phyloP scores from a whole-genome alignment of 176 grass and related monocot species.

The Lolium perenne region DNA sequence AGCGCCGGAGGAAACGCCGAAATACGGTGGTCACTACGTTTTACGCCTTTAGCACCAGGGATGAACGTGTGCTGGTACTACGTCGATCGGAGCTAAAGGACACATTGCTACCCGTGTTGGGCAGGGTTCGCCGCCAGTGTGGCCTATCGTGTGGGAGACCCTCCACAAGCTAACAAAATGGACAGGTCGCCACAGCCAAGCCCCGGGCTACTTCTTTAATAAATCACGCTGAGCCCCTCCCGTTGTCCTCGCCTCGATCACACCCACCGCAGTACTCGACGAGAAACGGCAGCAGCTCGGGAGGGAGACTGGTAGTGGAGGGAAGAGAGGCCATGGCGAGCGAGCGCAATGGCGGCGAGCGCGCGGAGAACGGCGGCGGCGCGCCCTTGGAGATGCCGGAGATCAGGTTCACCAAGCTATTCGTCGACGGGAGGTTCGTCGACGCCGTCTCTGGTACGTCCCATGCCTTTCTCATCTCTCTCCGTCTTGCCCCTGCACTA shows the following conservation, averaged over 20 bases:
- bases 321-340: constrained; percentile 10
- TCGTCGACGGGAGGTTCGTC: constrained; percentile 69
- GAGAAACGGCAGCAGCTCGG: neutral
- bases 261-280: neutral
- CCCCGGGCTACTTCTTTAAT: neutral
- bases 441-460: constrained; percentile 58
- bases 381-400: constrained; percentile 35
- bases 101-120: neutral
- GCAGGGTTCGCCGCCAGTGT: neutral
- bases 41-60: too few species aligned
- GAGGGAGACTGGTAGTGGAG: neutral
- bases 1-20: too few species aligned
- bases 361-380: neutral
- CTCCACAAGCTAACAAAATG: neutral
- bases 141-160: neutral
- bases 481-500: too few species aligned
- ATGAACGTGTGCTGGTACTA: too few species aligned
- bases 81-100: too few species aligned
- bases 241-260: too few species aligned
- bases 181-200: neutral
- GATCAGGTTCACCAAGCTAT: constrained; percentile 69
- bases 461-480: neutral
- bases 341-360: neutral
- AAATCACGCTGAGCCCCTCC: neutral
- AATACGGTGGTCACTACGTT: too few species aligned